Base-by-base conservation (phyloP, 2,329 filamentous ascomycete species). In the Hypocrella siamensis region DNA sequence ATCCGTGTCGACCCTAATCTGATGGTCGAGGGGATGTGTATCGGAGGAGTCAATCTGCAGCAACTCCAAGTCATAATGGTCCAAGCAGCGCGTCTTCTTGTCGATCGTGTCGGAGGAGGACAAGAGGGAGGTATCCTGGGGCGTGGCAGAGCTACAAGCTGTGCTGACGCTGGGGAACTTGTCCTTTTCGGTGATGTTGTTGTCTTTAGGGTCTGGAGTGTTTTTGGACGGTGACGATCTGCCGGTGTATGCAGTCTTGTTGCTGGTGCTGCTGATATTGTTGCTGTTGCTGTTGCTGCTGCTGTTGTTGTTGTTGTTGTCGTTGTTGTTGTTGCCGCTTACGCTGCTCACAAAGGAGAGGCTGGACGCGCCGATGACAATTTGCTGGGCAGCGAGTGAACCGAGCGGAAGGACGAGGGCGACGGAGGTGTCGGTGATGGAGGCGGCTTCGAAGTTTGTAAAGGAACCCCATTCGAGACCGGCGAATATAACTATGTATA, bases 361-460 rank as follows among this genome's bases (percentile, higher is more conserved):
- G n/a, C n/a, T n/a, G 25, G 7, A 7, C 10, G 25, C 30, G 7
- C 43, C 44, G 28, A 40, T 42, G 15, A 54, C 48, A 27, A 65
- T 46, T 24, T 60, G 59, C 41, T 67, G 63, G 6, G 67, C 67
- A 11, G 64, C 52, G 19, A 71, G 55, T 4, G 61, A 61, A 34
- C 64, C 67, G 1, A 70, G 54, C 0, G 67, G 65, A 1, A 72
- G 55, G 25, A 70, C 56, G 31, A 69, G 45, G 38, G 61, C 53
- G 26, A 70, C 62, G 0, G 63, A 59, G 0, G 65, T 67, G 26
- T 58, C 48, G 0, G 61, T 60, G 24, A 69, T 47, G 2, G 66
- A 67, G 16, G 54, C 63, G 14, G 63, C 45, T 37, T 70, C 65
- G 39, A 71, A 67, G 34, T 54, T 54, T 4, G 45, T 39, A 9